Evolutionary conservation across 2,329 filamentous ascomycete genomes (phyloP).

Genomic region (Apiospora aurea): DNA sequence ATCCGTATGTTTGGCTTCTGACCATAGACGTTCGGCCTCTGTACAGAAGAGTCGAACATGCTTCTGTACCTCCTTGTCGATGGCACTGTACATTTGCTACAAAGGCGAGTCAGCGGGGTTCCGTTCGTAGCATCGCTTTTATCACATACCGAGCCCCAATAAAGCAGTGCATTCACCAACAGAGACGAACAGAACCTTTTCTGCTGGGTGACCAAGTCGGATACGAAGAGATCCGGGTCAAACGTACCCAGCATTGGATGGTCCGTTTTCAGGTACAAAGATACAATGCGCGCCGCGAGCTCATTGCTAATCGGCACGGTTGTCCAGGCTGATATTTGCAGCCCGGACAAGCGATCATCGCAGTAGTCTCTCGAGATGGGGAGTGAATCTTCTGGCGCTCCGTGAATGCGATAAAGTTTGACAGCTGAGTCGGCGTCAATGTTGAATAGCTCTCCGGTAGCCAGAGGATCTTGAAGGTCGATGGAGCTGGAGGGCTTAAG

Average conservation of each 20-base stretch:
- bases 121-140: too few relatives aligned
- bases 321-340: conserved; percentile 46
- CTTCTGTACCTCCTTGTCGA: conserved; percentile 35
- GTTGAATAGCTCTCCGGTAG: background rate
- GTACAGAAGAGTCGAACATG: conserved; percentile 35
- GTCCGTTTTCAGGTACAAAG: conserved; percentile 47
- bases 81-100: conserved; percentile 46
- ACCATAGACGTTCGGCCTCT: conserved; percentile 40
- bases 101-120: background rate
- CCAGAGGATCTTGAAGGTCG: background rate
- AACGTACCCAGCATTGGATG: conserved; percentile 48
- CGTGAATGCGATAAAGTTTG: conserved; percentile 16
- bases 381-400: background rate
- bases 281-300: conserved; percentile 43
- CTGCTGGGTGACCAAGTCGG: conserved; percentile 38
- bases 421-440: conserved; percentile 23
- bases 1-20: conserved; percentile 30
- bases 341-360: conserved; percentile 39
- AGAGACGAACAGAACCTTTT: conserved; percentile 43
- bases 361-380: conserved; percentile 29
- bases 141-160: conserved; percentile 44
- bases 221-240: conserved; percentile 43
- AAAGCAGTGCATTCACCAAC: conserved; percentile 45
- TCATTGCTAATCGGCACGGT: conserved; percentile 40
- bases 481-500: background rate